Evolutionary conservation across 2,329 filamentous ascomycete genomes (phyloP).

Genomic region (Cercospora citrullina): DNA sequence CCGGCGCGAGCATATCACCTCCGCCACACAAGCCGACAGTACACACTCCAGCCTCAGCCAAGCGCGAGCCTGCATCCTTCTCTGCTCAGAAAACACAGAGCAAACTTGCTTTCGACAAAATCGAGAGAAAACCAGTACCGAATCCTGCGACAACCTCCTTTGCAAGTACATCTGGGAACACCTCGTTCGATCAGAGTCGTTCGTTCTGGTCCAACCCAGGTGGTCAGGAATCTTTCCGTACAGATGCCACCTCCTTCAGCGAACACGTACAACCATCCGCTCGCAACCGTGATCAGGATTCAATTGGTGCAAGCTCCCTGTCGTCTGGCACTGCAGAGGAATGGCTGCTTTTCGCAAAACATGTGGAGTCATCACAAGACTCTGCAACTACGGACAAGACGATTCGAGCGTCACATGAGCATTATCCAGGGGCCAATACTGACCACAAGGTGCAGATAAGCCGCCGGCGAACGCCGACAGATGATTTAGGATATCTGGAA

Average conservation of each 20-base stretch:
- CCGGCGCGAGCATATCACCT: background rate
- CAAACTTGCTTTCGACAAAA: background rate
- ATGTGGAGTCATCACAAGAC: slow-evolving; percentile 14
- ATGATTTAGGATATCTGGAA: background rate
- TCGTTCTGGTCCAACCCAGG: slow-evolving; percentile 17
- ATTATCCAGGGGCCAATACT: background rate
- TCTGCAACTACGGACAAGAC: slow-evolving; percentile 8
- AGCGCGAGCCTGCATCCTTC: background rate
- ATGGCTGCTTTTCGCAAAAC: background rate
- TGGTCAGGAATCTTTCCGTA: slow-evolving; percentile 14
- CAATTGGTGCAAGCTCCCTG: slow-evolving; percentile 13
- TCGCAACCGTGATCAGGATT: background rate
- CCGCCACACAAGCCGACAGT: background rate
- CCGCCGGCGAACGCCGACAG: background rate
- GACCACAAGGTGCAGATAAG: background rate
- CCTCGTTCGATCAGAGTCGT: slow-evolving; percentile 15
- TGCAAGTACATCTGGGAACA: slow-evolving; percentile 14
- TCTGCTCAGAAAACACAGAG: background rate
- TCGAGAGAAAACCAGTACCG: background rate
- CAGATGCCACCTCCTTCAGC: slow-evolving; percentile 23
- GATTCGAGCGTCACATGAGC: background rate
- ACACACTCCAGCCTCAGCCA: background rate
- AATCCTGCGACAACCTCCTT: slow-evolving; percentile 2
- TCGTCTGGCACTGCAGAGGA: slow-evolving; percentile 9
- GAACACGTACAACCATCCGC: slow-evolving; percentile 4